Conservation (phyloP, 495 filamentous ascomycete species). For the Penicillium parvum region DNA sequence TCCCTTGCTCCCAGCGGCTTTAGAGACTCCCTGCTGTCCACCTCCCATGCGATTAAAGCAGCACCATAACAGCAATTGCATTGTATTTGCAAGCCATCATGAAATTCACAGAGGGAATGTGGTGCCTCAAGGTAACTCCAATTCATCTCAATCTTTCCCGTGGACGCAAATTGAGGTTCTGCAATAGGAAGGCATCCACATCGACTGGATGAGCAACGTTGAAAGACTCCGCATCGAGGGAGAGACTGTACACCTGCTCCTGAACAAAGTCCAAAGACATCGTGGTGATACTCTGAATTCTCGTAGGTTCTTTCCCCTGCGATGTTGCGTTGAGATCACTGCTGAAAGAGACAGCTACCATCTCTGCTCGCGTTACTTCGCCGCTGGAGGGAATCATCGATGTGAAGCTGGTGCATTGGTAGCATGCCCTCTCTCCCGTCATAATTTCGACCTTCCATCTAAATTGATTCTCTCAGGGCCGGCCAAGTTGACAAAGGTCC, state of each 20-base stretch:
- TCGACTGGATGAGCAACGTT: constrained; percentile 48
- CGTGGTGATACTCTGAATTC: constrained; percentile 58
- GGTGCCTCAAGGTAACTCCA: constrained; percentile 32
- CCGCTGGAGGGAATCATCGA: constrained; percentile 57
- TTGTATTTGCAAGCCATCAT: too few species aligned
- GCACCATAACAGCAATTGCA: too few species aligned
- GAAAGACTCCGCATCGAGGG: constrained; percentile 34
- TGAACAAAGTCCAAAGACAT: constrained; percentile 41
- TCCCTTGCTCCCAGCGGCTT: too few species aligned
- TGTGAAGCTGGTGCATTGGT: constrained; percentile 63
- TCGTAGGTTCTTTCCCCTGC: constrained; percentile 26
- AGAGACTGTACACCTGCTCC: constrained; percentile 33
- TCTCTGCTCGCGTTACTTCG: constrained; percentile 43
- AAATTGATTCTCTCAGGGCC: constrained; percentile 23
- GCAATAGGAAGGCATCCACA: constrained; percentile 34
- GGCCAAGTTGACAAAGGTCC: constrained; percentile 51
- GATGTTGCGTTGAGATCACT: not conserved
- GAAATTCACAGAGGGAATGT: constrained; percentile 47
- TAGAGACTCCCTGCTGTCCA: too few species aligned
- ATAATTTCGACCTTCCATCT: not conserved
- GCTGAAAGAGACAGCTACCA: constrained; percentile 15
- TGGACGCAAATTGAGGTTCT: too few species aligned
- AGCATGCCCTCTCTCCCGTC: constrained; percentile 17
- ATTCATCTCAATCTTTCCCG: not conserved
- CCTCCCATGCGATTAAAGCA: too few species aligned